These are phyloP conservation scores for Mortierella sp. DNA, from an alignment of 371 early-diverging fungal species.

Conservation along the genomic window DNA sequence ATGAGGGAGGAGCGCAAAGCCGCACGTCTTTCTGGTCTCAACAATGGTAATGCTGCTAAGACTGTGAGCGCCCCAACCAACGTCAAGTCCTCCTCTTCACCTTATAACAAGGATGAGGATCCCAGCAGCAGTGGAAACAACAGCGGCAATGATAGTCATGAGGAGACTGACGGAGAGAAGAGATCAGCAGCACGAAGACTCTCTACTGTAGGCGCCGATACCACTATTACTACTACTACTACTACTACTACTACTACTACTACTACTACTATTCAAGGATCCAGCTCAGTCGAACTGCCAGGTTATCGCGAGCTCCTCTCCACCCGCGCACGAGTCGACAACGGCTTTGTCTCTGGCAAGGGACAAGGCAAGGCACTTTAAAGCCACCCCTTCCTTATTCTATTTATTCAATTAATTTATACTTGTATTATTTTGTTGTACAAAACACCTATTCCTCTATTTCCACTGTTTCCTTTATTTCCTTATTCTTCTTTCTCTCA, in stretches of 20 bases:
- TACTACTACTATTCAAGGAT: conserved; percentile 5
- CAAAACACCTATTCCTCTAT: conserved; percentile 3
- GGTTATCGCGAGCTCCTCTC: conserved; percentile 41
- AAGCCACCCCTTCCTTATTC: neutral
- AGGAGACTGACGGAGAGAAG: conserved; percentile 28
- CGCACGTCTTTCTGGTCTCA: conserved; percentile 37
- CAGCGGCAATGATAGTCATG: conserved; percentile 55
- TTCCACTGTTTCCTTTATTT: neutral
- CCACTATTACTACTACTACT: neutral
- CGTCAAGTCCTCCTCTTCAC: conserved; percentile 11
- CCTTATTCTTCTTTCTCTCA: neutral
- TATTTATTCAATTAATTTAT: neutral
- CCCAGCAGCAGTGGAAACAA: conserved; percentile 52
- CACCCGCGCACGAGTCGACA: conserved; percentile 49
- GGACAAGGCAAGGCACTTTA: conserved; percentile 57
- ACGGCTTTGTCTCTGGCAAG: conserved; percentile 51
- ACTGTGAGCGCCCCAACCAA: conserved; percentile 7
- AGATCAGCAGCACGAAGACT: conserved; percentile 11
- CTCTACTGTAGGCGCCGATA: conserved; percentile 17
- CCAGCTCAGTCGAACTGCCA: conserved; percentile 30
- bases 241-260: neutral
- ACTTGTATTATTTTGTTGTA: conserved; percentile 25
- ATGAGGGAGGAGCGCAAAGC: conserved; percentile 55
- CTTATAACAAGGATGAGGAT: conserved; percentile 44
- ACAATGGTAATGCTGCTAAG: neutral